Percentiles rank a stretch among this genome's conserved stretches.
Evolutionary conservation across 805 yeast genomes (phyloP).

Genomic region (Saccharomyces eubayanus): DNA sequence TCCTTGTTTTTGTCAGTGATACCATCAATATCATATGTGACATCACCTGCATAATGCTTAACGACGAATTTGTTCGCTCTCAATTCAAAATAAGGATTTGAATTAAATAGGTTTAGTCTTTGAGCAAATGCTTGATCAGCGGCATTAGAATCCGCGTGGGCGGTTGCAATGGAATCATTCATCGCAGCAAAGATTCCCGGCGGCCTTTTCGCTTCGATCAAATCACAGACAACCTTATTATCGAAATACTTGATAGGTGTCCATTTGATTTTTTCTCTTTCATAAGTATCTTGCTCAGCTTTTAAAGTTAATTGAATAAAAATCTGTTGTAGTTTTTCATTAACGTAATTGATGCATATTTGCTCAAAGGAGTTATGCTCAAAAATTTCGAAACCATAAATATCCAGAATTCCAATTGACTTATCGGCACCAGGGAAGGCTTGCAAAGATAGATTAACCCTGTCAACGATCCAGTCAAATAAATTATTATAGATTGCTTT

Average conservation of each 20-base stretch:
- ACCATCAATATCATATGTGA: constrained; percentile 75
- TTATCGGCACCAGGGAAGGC: constrained; percentile 44
- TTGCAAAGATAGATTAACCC: constrained; percentile 76
- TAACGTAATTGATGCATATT: constrained; percentile 89
- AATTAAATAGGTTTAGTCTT: constrained; percentile 73
- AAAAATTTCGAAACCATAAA: constrained; percentile 92
- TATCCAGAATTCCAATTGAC: constrained; percentile 89
- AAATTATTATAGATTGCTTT: constrained; percentile 87
- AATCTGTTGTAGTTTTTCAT: constrained; percentile 92
- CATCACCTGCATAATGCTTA: constrained; percentile 98
- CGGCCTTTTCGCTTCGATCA: constrained; percentile 88
- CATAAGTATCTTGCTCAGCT: constrained; percentile 96
- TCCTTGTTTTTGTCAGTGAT: constrained; percentile 98
- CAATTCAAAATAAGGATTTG: constrained; percentile 81
- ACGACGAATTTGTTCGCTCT: constrained; percentile 81
- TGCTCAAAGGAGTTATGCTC: constrained; percentile 94
- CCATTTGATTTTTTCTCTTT: constrained; percentile 92
- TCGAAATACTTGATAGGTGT: constrained; percentile 95
- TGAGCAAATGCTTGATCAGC: constrained; percentile 96
- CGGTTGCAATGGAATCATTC: constrained; percentile 95
- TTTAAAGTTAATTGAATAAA: constrained; percentile 91
- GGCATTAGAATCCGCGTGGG: constrained; percentile 93
- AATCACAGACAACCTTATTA: constrained; percentile 91
- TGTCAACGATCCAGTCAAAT: constrained; percentile 92
- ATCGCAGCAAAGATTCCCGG: constrained; percentile 95